Base-by-base conservation (phyloP, 352 stramenopile genomes). In the Phytophthora niederhauseri region DNA sequence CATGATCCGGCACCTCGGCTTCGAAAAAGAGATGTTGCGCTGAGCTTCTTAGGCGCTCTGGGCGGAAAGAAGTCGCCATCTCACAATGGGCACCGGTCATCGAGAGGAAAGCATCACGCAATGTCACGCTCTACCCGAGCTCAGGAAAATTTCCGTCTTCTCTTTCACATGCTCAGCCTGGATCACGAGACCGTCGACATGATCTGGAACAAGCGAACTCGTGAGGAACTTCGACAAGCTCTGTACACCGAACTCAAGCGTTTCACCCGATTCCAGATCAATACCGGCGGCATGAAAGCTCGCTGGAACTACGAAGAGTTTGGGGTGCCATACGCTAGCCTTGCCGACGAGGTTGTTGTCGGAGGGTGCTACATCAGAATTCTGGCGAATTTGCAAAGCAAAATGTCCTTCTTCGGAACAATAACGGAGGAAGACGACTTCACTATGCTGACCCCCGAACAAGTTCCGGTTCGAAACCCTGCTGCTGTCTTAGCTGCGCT, bases 271-370 rank as follows among this genome's bases (percentile, higher is more conserved):
- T 91, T 94, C 19, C 84, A 93, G 54, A 84, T 81, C 38, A 88
- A 72, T n/a, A 72, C 78, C 17, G 85, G 77, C 2, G 74, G 66
- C 45, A 85, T 90, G 54, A 88, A 92, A 58, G 88, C 96, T 31
- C 80, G 94, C 15, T 99, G 97, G 97, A 99, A 99, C 69, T 95
- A 98, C 63, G 92, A 98, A 75, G 94, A 99, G 74, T 99, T 99
- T 61, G 66, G 58, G 14, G 92, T 99, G 12, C 70, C 87, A 1
- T 99, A 98, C 72, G 61, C 84, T 24, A 98, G 89, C 30, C 74
- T 99, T 6, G 71, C 77, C 12, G 75, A 87, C 22, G 95, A 99
- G 72, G 65, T 97, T 2, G 67, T 90, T 22, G 93, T 99, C 30
- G 95, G 92, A 24, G 92, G 83, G 22, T 92, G 93, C 49, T 99